These are phyloP conservation scores for Blastobotrys capitulatus DNA, from an alignment of 1,139 yeast genomes.

Conservation along the genomic window DNA sequence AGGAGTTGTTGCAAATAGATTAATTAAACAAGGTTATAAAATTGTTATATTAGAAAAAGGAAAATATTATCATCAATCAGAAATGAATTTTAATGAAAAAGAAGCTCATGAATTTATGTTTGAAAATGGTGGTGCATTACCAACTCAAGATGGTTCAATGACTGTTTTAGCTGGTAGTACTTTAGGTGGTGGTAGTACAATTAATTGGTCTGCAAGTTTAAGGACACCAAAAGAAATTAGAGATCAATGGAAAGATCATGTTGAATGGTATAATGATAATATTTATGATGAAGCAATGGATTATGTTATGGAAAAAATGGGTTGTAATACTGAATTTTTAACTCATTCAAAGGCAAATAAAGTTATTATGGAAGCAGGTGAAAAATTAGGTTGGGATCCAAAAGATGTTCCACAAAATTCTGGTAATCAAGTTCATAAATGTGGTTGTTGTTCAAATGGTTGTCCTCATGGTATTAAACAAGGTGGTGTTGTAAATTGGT, in stretches of 20 bases:
- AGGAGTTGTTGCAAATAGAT: constrained; percentile 51
- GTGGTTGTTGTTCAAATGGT: constrained; percentile 52
- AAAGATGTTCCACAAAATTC: constrained; percentile 46
- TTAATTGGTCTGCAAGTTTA: constrained; percentile 58
- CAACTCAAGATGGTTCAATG: constrained; percentile 36
- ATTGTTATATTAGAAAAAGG: constrained; percentile 54
- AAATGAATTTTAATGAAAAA: constrained; percentile 38
- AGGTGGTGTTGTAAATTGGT: constrained; percentile 51
- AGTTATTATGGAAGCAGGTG: constrained; percentile 43
- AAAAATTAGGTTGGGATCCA: constrained; percentile 43
- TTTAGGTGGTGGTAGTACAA: constrained; percentile 58
- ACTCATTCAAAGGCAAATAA: constrained; percentile 48
- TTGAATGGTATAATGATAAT: constrained; percentile 46
- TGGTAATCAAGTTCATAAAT: constrained; percentile 46
- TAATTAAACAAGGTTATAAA: constrained; percentile 42
- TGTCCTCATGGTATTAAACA: constrained; percentile 52
- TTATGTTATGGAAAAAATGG: constrained; percentile 49
- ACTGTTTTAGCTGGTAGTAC: constrained; percentile 49
- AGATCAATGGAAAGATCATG: constrained; percentile 44
- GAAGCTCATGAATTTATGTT: constrained; percentile 39
- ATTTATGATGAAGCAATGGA: constrained; percentile 45
- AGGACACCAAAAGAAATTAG: constrained; percentile 51
- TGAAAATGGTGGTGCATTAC: constrained; percentile 40
- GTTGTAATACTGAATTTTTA: constrained; percentile 40
- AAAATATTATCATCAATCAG: constrained; percentile 38